phyloP scores from a whole-genome alignment of 1,284 basidiomycete species.

The Sutorius eximius region DNA sequence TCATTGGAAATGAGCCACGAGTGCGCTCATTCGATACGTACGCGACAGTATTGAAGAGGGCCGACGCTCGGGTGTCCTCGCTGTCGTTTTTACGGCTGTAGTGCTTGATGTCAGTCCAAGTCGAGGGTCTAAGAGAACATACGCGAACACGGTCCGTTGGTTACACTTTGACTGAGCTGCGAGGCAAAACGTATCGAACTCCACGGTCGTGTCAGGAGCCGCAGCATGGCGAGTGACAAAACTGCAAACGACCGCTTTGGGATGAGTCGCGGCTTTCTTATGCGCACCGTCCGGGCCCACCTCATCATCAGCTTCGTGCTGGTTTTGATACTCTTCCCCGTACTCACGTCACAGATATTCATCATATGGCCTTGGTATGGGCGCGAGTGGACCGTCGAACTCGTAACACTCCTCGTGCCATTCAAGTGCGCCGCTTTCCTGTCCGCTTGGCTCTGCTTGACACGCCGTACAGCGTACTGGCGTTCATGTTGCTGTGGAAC shows the following conservation, averaged over 20 bases:
- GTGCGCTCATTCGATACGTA: constrained; percentile 15
- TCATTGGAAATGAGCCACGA: background rate
- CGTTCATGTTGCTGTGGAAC: constrained; percentile 82
- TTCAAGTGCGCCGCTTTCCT: constrained; percentile 74
- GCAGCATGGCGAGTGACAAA: constrained; percentile 19
- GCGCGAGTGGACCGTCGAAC: constrained; percentile 63
- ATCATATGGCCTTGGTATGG: constrained; percentile 93
- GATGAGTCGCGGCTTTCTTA: constrained; percentile 23
- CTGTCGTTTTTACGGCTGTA: constrained; percentile 5
- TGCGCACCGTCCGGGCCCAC: constrained; percentile 54
- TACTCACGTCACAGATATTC: constrained; percentile 86
- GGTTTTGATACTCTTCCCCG: constrained; percentile 83
- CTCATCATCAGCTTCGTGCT: constrained; percentile 72
- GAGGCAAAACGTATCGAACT: constrained; percentile 10
- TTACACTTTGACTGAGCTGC: constrained; percentile 3
- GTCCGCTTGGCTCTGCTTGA: constrained; percentile 10
- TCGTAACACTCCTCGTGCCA: constrained; percentile 72
- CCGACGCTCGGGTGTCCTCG: background rate
- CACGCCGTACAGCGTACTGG: constrained; percentile 54
- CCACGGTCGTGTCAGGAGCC: constrained; percentile 4
- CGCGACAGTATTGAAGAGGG: constrained; percentile 21
- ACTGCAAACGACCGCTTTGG: constrained; percentile 2
- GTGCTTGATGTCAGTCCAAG: constrained; percentile 10
- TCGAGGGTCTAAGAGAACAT: background rate
- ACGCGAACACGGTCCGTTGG: background rate